Evolutionary conservation across 108 stramenopile species (phyloP), one percentile per base, ranked within the genome.

Genomic region (Schizochytrium sp.): DNA sequence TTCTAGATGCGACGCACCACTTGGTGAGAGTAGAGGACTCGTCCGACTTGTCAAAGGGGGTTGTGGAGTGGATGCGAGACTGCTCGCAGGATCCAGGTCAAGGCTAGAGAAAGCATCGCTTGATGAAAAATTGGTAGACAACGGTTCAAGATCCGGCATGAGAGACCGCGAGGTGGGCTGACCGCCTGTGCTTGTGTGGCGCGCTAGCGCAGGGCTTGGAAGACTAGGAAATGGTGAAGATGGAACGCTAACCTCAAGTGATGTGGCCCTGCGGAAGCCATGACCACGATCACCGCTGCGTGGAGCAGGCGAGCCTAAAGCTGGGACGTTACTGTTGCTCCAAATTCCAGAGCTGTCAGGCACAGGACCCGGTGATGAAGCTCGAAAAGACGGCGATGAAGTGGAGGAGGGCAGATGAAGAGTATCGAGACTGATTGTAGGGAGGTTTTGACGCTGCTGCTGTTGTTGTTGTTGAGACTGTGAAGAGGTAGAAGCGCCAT

Each of bases 291-390:
- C 8, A n/a, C 38, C 76, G 45, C 5, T 15, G 50, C 55, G 15
- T 38, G 12, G 15, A 47, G 50, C 76, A 53, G 76, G 50, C 47
- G 47, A 55, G 13, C 50, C 53, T 5, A 55, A 28, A 5, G 40
- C 53, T 47, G 76, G 47, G 76, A 83, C 50, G 28, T 47, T n/a
- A 2, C 45, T 83, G 53, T 55, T 83, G 76, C 76, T 55, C 76
- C 76, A 83, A 42, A 83, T 83, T 47, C 76, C 76, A 17, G 76
- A 83, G 47, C 50, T 83, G 53, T 83, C 76, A n/a, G 53, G 50
- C 12, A 83, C 76, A 42, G 76, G 76, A 5, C 76, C 76, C 15
- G 76, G 76, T 5, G 76, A 83, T 8, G 76, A 49, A n/a, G 76
- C 76, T 5, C 76, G 76, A 53, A 83, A 49, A 47, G 76, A 83